A percentile compares a stretch with the other conserved stretches of the same genome.
phyloP scores from a whole-genome alignment of 306 rosid genomes.

The Corylus americana region DNA sequence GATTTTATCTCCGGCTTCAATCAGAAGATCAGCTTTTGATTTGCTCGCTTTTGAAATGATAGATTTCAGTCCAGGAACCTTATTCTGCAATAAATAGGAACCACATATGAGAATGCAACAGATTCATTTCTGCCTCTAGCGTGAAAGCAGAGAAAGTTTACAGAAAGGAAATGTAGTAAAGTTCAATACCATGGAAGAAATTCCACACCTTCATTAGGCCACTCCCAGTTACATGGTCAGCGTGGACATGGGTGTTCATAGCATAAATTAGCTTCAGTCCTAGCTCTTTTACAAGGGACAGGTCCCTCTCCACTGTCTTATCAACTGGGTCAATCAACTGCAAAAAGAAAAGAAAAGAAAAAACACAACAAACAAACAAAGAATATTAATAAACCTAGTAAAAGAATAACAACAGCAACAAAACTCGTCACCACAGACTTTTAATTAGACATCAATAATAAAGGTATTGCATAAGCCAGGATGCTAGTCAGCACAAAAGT shows the following conservation, averaged over 20 bases:
- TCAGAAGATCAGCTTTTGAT: slow-evolving; percentile 68
- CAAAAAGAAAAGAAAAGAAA: not conserved
- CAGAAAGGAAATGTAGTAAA: not conserved
- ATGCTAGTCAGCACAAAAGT: not conserved
- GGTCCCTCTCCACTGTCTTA: slow-evolving; percentile 85
- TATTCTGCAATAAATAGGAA: slow-evolving; percentile 41
- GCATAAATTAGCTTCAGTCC: slow-evolving; percentile 80
- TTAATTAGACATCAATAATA: not conserved
- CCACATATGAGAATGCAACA: not conserved
- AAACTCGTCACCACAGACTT: not conserved
- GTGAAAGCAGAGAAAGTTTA: not conserved
- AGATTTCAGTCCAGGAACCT: slow-evolving; percentile 73
- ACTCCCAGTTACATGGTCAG: slow-evolving; percentile 97
- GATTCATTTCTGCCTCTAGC: not conserved
- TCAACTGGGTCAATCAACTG: slow-evolving; percentile 99
- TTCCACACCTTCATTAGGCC: slow-evolving; percentile 75
- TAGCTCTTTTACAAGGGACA: slow-evolving; percentile 62
- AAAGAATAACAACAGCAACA: slow-evolving; percentile 13
- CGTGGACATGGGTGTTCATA: slow-evolving; percentile 94
- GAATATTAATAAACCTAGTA: not conserved
- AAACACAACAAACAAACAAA: not conserved
- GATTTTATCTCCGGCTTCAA: slow-evolving; percentile 64
- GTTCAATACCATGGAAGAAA: not conserved
- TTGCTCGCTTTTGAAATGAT: slow-evolving; percentile 85
- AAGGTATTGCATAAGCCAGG: not conserved